Base-by-base conservation (phyloP, 805 yeast genomes). In the Tetrapisispora iriomotensis region DNA sequence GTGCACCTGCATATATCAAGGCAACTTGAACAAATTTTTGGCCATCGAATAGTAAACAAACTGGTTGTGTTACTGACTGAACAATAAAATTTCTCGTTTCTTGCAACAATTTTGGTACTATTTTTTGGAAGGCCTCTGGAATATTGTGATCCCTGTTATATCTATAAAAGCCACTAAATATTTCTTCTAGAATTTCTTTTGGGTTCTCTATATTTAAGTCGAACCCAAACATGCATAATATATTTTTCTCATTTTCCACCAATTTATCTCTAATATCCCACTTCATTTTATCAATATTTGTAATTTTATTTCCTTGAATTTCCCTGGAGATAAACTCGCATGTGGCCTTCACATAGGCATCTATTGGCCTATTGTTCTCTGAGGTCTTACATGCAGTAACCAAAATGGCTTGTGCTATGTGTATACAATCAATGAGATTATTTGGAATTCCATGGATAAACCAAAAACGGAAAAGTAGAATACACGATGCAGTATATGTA, bases 41-140 rank as follows among this genome's bases (percentile, higher is more conserved):
- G 3, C 65, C 64, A 43, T 56, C 61, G 37, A 61, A 56, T 21
- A 60, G 43, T 27, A 61, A 34, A 3, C 64, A 57, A 8, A 59
- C 54, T 0, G 65, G 65, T 39, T 61, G 65, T 8, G 65, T 60
- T 8, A 55, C 58, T 4, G 64, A 60, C 34, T 61, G 64, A 1
- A 59, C 54, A 14, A 61, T 58, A 36, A 60, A 61, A 36, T 47
- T 51, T 35, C 62, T 51, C 2, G 59, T 47, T 34, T 61, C 64
- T 35, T 56, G 61, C 7, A 61, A 40, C 18, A 61, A 46, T 33
- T 46, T 55, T 9, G 64, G 64, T 36, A 61, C 56, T 2, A 47
- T 43, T 24, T 42, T 40, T 32, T 47, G 53, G 35, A 61, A 59
- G 4, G 50, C 48, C 8, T 52, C 49, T 12, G 56, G 51, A 33